Evolutionary conservation across 2,329 filamentous ascomycete genomes (phyloP), one percentile per base, ranked within the genome.

Genomic region (Fusarium subglutinans): DNA sequence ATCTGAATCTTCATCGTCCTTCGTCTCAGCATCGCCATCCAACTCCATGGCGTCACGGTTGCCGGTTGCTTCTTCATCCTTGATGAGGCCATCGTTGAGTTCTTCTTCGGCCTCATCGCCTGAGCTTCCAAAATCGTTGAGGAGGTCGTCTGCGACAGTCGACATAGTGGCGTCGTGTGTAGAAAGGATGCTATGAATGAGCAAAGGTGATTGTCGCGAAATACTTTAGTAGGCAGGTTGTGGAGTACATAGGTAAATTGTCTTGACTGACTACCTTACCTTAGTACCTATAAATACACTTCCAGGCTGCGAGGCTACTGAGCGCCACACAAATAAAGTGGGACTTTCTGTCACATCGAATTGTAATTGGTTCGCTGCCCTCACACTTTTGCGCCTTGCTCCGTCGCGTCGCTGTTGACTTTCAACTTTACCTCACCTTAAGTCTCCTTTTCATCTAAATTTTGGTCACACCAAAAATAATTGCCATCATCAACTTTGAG

Each of bases 121-220:
- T 11, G 91, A 94, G 80, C 80, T 82, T 14, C 80, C 83, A 65
- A 84, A 84, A 63, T 97, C 94, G 79, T 96, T 94, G 77, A 98
- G 88, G 17, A 99, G 89, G 82, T 98, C 96, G 79, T 98, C 95
- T 72, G 94, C 96, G 73, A 97, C 89, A 50, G 94, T 97, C 81
- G 96, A 94, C 95, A 98, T 97, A 59, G 70, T 82, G 79, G 65
- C 64, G 73, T 66, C 50, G 54, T 67, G 68, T 54, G 48, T 50
- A 41, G 51, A 57, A 55, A 59, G 11, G 50, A 59, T 33, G 53
- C 53, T 69, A 53, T 58, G 48, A 47, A 66, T 63, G 59, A 53
- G 47, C 57, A 45, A 57, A 53, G 26, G 51, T 53, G 54, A 57
- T 69, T 76, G 57, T 74, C 69, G 74, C 66, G 66, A 73, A 56